phyloP scores from a whole-genome alignment of 257 asterid genomes.

The Datura wrightii region DNA sequence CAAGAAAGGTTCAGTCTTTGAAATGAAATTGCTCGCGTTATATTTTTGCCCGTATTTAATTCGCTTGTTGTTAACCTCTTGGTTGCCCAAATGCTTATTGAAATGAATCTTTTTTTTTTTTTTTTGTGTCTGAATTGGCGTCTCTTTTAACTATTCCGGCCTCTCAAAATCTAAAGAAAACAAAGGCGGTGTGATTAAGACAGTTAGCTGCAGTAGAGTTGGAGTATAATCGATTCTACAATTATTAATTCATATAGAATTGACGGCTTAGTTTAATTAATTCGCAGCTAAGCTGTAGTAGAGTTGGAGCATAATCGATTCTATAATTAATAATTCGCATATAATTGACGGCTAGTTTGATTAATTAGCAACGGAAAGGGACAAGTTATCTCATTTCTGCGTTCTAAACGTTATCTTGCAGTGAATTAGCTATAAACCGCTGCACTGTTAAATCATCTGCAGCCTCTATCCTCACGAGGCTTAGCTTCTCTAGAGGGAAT shows the following conservation, averaged over 20 bases:
- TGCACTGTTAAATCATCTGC: neutral
- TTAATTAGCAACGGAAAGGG: neutral
- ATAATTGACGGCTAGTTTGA: neutral
- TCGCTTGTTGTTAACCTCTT: neutral
- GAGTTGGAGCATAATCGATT: constrained; percentile 14
- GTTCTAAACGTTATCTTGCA: neutral
- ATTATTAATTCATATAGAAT: neutral
- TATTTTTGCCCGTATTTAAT: neutral
- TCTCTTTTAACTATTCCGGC: neutral
- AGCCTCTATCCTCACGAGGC: neutral
- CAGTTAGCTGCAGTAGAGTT: neutral
- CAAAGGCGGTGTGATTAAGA: neutral
- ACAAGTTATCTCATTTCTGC: neutral
- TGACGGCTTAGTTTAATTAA: neutral
- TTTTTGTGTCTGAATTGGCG: neutral
- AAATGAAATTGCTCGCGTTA: neutral
- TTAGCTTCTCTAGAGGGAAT: neutral
- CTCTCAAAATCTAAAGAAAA: neutral
- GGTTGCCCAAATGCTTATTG: neutral
- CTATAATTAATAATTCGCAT: neutral
- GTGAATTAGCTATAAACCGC: neutral
- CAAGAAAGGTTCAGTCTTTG: neutral
- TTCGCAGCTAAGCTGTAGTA: neutral
- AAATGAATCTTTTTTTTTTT: neutral
- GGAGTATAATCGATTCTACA: neutral